Evolutionary conservation across 352 stramenopile species (phyloP).

Genomic region (Phytophthora brassicae): DNA sequence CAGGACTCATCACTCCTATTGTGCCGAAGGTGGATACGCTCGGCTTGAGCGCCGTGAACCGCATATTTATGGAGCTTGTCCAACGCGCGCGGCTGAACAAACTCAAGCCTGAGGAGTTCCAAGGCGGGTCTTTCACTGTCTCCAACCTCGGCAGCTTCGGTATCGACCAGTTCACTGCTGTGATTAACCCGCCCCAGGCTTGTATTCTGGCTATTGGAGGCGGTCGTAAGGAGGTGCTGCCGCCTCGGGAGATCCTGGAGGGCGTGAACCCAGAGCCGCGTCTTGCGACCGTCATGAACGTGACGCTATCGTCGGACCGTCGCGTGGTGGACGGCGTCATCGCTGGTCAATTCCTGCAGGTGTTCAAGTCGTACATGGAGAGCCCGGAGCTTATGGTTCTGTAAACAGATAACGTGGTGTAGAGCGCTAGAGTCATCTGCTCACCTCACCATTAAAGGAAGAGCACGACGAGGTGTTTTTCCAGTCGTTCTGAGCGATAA

Average conservation of each 20-base stretch:
- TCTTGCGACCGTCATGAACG: conserved; percentile 94
- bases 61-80: conserved; percentile 97
- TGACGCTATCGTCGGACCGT: conserved; percentile 96
- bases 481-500: conserved; percentile 26
- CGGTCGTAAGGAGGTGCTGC: conserved; percentile 87
- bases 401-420: conserved; percentile 32
- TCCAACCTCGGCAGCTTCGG: conserved; percentile 98
- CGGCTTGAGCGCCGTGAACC: conserved; percentile 94
- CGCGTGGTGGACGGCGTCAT: conserved; percentile 98
- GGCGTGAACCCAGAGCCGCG: conserved; percentile 79
- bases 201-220: conserved; percentile 98
- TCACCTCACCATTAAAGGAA: conserved; percentile 24
- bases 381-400: conserved; percentile 90
- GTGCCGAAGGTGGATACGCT: conserved; percentile 93
- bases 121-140: conserved; percentile 99
- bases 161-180: conserved; percentile 97
- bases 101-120: conserved; percentile 98
- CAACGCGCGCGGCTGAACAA: conserved; percentile 94
- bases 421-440: conserved; percentile 30
- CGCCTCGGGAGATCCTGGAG: conserved; percentile 43
- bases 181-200: conserved; percentile 98
- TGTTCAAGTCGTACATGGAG: conserved; percentile 97
- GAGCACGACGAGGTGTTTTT: conserved; percentile 21
- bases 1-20: conserved; percentile 98
- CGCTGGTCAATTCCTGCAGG: conserved; percentile 94